A percentile compares a stretch with the other conserved stretches of the same genome.
Conservation (phyloP, 1,139 yeast genomes). For the Eremothecium gossypii region DNA sequence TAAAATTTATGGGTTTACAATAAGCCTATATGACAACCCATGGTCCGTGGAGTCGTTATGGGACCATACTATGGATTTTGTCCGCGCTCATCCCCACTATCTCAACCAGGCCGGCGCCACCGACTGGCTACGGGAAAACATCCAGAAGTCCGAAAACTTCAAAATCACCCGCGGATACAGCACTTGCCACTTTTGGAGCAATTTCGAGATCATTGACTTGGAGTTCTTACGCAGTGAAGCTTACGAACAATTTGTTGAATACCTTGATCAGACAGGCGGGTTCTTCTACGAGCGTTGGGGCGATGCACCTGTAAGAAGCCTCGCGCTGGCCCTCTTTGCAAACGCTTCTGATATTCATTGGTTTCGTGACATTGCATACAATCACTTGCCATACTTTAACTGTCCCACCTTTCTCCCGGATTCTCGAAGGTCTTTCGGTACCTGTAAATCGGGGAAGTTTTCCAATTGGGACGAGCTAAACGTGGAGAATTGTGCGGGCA, state of each 20-base stretch:
- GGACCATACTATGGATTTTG: slow-evolving; percentile 57
- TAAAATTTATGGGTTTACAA: slow-evolving; percentile 78
- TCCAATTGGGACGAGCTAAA: slow-evolving; percentile 37
- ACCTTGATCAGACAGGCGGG: slow-evolving; percentile 64
- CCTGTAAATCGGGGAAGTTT: slow-evolving; percentile 41
- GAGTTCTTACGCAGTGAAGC: slow-evolving; percentile 57
- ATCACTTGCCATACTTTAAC: slow-evolving; percentile 66
- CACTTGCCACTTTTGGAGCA: slow-evolving; percentile 87
- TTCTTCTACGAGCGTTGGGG: slow-evolving; percentile 91
- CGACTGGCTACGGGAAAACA: slow-evolving; percentile 8
- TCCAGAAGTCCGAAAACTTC: slow-evolving; percentile 51
- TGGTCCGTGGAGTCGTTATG: slow-evolving; percentile 77
- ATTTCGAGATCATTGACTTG: slow-evolving; percentile 80
- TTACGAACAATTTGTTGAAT: slow-evolving; percentile 57
- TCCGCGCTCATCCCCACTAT: slow-evolving; percentile 36
- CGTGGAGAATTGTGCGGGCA: slow-evolving; percentile 64
- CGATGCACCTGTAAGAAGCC: slow-evolving; percentile 85
- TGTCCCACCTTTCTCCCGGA: slow-evolving; percentile 43
- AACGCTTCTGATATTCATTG: slow-evolving; percentile 67
- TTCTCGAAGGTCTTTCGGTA: slow-evolving; percentile 30
- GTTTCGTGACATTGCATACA: slow-evolving; percentile 82
- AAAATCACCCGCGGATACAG: slow-evolving; percentile 41
- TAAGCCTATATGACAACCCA: slow-evolving; percentile 61
- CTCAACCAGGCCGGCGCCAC: slow-evolving; percentile 39
- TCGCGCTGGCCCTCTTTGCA: slow-evolving; percentile 69